phyloP scores from a whole-genome alignment of 106 monocot species.

The Acanthochlamys bracteata region DNA sequence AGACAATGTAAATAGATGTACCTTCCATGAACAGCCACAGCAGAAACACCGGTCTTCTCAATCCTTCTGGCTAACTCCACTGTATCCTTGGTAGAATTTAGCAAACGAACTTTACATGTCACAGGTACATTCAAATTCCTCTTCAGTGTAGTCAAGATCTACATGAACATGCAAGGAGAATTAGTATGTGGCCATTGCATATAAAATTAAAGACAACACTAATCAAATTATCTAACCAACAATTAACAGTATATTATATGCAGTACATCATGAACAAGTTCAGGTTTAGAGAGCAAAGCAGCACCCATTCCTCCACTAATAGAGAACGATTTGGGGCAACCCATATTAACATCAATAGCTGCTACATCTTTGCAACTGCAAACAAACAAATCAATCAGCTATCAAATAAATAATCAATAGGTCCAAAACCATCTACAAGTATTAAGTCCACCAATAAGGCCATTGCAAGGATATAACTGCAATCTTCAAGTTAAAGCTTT shows the following conservation, averaged over 20 bases:
- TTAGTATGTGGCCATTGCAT: neutral
- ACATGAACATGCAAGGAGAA: conserved; percentile 4
- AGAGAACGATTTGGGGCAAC: conserved; percentile 91
- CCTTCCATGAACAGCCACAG: conserved; percentile 98
- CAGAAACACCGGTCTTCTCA: conserved; percentile 88
- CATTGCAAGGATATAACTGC: too few species aligned
- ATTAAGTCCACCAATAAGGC: too few species aligned
- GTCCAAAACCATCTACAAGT: too few species aligned
- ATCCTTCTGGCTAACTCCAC: conserved; percentile 81
- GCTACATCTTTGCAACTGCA: conserved; percentile 84
- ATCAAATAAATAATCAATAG: neutral
- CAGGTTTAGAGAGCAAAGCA: conserved; percentile 95
- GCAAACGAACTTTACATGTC: conserved; percentile 91
- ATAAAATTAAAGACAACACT: neutral
- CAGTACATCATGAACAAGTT: conserved; percentile 97
- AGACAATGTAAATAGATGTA: too few species aligned
- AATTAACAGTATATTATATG: conserved; percentile 8
- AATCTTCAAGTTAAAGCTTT: too few species aligned
- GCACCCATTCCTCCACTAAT: conserved; percentile 99
- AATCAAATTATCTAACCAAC: neutral
- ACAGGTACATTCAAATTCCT: conserved; percentile 76
- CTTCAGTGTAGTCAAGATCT: conserved; percentile 91
- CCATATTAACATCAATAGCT: conserved; percentile 99
- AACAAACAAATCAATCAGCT: neutral
- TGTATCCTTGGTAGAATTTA: conserved; percentile 54